These are phyloP conservation scores for Whalleya microplaca DNA, from an alignment of 2,329 filamentous ascomycete genomes.

Conservation along the genomic window DNA sequence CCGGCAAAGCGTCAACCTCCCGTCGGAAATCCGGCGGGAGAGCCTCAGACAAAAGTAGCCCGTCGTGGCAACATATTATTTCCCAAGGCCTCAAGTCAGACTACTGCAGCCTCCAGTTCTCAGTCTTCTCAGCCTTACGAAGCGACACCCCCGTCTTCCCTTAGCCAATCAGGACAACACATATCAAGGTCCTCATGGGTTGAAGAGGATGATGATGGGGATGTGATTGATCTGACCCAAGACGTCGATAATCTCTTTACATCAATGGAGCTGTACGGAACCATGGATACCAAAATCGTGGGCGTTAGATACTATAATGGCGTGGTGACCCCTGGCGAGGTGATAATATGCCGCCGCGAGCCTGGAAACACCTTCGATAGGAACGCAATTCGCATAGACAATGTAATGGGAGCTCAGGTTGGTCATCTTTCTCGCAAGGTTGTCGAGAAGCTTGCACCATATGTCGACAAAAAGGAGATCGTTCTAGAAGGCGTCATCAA, in stretches of 20 bases:
- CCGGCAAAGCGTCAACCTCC: conserved; percentile 24
- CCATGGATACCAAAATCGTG: conserved; percentile 59
- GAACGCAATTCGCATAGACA: conserved; percentile 80
- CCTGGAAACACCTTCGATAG: conserved; percentile 67
- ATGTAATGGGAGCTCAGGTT: conserved; percentile 75
- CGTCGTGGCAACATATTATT: conserved; percentile 9
- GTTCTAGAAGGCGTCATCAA: conserved; percentile 71
- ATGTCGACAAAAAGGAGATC: conserved; percentile 67
- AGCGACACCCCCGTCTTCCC: conserved; percentile 23
- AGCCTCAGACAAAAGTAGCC: conserved; percentile 20
- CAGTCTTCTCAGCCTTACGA: conserved; percentile 15
- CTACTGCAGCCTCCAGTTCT: conserved; percentile 1
- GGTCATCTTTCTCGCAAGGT: conserved; percentile 74
- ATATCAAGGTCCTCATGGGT: conserved; percentile 18
- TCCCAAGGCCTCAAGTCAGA: conserved; percentile 14
- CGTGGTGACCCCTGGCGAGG: conserved; percentile 60
- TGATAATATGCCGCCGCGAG: conserved; percentile 62
- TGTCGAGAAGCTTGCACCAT: conserved; percentile 73
- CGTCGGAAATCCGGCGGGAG: conserved; percentile 7
- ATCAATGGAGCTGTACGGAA: conserved; percentile 51
- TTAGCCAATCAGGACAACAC: conserved; percentile 13
- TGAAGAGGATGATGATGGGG: conserved; percentile 41
- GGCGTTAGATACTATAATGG: conserved; percentile 59
- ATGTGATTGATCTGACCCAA: conserved; percentile 49
- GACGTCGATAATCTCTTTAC: conserved; percentile 42